Conservation (phyloP, 345 rosid species). For the Rubroshorea leprosula region DNA sequence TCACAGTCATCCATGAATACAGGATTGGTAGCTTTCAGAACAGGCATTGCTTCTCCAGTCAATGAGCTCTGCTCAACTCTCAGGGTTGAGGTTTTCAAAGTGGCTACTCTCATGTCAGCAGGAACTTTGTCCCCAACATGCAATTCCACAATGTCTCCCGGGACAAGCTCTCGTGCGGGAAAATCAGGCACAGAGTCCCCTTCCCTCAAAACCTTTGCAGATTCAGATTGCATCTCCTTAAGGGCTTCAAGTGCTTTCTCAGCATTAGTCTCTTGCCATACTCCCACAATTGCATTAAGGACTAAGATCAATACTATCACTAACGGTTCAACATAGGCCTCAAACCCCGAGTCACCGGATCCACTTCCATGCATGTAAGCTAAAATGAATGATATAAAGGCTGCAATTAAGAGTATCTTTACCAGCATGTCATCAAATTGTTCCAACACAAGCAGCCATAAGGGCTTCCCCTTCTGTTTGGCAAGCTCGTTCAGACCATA, state of each 20-base stretch:
- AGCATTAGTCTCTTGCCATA: constrained; percentile 94
- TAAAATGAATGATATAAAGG: constrained; percentile 70
- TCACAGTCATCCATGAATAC: constrained; percentile 60
- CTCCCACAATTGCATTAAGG: constrained; percentile 82
- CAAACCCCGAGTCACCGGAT: constrained; percentile 46
- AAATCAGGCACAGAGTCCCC: constrained; percentile 52
- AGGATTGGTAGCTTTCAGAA: constrained; percentile 53
- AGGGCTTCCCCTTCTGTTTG: constrained; percentile 78
- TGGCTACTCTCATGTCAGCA: constrained; percentile 77
- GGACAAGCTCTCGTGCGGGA: constrained; percentile 89
- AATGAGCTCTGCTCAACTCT: constrained; percentile 88
- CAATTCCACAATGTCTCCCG: constrained; percentile 80
- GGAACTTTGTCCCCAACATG: constrained; percentile 86
- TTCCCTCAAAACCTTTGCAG: constrained; percentile 67
- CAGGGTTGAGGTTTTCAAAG: constrained; percentile 67
- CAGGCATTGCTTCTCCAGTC: constrained; percentile 96
- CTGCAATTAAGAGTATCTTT: constrained; percentile 83
- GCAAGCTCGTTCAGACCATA: constrained; percentile 83
- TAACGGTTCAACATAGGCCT: constrained; percentile 80
- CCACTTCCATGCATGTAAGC: constrained; percentile 63
- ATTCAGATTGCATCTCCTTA: constrained; percentile 88
- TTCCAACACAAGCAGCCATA: constrained; percentile 71
- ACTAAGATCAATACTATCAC: constrained; percentile 74
- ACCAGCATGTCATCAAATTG: constrained; percentile 90
- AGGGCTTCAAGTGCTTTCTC: constrained; percentile 93